phyloP scores from a whole-genome alignment of 2,329 filamentous ascomycete species.

The Xenosphaeropsis pyriputrescens region DNA sequence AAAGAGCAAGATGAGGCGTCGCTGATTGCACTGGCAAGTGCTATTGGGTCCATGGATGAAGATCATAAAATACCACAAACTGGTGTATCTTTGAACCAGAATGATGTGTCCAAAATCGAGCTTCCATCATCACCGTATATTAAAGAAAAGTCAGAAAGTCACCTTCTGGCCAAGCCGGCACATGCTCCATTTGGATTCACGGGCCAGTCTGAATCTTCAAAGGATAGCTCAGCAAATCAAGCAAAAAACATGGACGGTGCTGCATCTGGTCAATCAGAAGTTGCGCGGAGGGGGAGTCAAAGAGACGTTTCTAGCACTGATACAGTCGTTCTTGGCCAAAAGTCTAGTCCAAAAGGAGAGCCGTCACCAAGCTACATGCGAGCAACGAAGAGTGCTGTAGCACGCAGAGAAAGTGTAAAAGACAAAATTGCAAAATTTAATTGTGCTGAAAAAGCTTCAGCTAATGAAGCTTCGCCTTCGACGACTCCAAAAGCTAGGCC shows the following conservation, averaged over 20 bases:
- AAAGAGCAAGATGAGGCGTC: constrained; percentile 13
- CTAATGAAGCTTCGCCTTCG: constrained; percentile 11
- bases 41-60: constrained; percentile 2
- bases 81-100: not conserved
- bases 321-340: not conserved
- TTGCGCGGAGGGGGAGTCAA: not conserved
- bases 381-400: too few relatives aligned
- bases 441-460: constrained; percentile 11
- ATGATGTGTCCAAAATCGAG: not conserved
- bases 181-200: not conserved
- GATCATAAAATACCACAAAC: not conserved
- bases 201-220: not conserved
- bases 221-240: too few relatives aligned
- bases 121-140: too few relatives aligned
- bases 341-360: too few relatives aligned
- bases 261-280: not conserved
- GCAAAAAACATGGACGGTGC: too few relatives aligned
- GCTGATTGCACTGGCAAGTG: constrained; percentile 9
- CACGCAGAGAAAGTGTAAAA: constrained; percentile 1
- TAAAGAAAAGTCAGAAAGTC: too few relatives aligned
- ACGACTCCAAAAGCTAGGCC: constrained; percentile 5
- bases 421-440: constrained; percentile 1
- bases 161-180: not conserved
- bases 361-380: too few relatives aligned
- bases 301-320: not conserved